A percentile compares a stretch with the other conserved stretches of the same genome.
Evolutionary conservation across 768 basidiomycete species (phyloP).

Genomic region (Termitomyces sp.): DNA sequence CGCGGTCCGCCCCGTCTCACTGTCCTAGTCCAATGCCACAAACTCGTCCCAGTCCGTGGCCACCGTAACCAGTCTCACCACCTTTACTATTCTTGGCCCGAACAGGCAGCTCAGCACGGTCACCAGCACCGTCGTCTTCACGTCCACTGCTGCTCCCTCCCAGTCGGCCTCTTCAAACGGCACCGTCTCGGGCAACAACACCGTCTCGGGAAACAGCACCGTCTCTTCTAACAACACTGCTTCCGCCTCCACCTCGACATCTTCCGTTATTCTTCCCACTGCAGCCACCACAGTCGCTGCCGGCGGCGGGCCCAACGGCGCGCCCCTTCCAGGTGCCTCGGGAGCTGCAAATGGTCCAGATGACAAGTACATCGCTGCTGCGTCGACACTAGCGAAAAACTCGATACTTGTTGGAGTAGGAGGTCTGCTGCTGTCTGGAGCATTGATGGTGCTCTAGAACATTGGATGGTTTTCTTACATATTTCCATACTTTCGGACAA

Average conservation of each 20-base stretch:
- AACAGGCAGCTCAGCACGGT: conserved; percentile 36
- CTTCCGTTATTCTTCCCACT: conserved; percentile 45
- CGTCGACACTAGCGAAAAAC: conserved; percentile 39
- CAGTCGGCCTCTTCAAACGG: conserved; percentile 13
- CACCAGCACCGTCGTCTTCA: conserved; percentile 38
- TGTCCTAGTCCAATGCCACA: conserved; percentile 1
- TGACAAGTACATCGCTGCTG: conserved; percentile 61
- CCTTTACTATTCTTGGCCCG: conserved; percentile 30
- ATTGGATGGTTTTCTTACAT: conserved; percentile 1
- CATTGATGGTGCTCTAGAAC: conserved; percentile 37
- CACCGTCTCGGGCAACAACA: conserved; percentile 15
- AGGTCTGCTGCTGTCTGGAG: conserved; percentile 47
- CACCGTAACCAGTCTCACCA: conserved; percentile 36
- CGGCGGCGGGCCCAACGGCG: conserved; percentile 48
- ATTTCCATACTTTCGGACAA: conserved; percentile 9
- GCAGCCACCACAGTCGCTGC: conserved; percentile 51
- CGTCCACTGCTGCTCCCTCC: conserved; percentile 30
- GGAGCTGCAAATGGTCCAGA: conserved; percentile 62
- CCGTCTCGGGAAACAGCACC: conserved; percentile 10
- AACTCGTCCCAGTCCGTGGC: conserved; percentile 26
- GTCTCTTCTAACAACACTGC: conserved; percentile 20
- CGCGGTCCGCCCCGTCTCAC: background rate
- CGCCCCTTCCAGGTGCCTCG: conserved; percentile 54
- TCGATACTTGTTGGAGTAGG: conserved; percentile 36
- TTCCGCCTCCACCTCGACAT: conserved; percentile 29